Evolutionary conservation across 176 grass and related monocot species (phyloP).

Genomic region (Avena eriantha): DNA sequence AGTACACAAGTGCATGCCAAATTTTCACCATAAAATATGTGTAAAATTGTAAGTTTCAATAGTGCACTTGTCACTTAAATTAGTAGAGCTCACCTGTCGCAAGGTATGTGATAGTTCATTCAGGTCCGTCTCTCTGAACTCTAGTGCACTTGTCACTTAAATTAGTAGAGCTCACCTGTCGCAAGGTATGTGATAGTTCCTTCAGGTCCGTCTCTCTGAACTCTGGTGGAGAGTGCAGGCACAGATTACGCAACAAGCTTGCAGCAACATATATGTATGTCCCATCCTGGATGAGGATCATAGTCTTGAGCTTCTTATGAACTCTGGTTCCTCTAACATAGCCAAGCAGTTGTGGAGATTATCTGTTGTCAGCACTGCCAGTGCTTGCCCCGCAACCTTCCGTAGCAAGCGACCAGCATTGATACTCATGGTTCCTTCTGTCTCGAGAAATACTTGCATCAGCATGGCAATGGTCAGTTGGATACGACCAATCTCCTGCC

Average conservation of each 20-base stretch:
- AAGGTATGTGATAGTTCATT: background rate
- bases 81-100: slow-evolving; percentile 8
- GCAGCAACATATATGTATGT: background rate
- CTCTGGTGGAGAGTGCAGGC: background rate
- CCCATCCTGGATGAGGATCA: background rate
- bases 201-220: background rate
- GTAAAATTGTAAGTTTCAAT: background rate
- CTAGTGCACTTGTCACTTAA: no score
- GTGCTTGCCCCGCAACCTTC: slow-evolving; percentile 9
- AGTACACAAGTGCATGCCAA: background rate
- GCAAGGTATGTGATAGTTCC: background rate
- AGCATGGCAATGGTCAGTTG: background rate
- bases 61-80: background rate
- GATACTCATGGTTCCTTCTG: background rate
- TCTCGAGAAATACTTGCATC: background rate
- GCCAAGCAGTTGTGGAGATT: slow-evolving; percentile 11
- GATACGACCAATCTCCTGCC: background rate
- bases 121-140: background rate
- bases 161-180: slow-evolving; percentile 18
- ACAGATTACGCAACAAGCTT: slow-evolving; percentile 15
- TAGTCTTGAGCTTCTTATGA: background rate
- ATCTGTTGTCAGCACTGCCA: slow-evolving; percentile 10
- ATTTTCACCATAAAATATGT: background rate
- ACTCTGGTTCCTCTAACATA: slow-evolving; percentile 10
- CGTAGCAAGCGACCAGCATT: background rate